Evolutionary conservation across 352 stramenopile genomes (phyloP).

Genomic region (Pythium dissimile): DNA sequence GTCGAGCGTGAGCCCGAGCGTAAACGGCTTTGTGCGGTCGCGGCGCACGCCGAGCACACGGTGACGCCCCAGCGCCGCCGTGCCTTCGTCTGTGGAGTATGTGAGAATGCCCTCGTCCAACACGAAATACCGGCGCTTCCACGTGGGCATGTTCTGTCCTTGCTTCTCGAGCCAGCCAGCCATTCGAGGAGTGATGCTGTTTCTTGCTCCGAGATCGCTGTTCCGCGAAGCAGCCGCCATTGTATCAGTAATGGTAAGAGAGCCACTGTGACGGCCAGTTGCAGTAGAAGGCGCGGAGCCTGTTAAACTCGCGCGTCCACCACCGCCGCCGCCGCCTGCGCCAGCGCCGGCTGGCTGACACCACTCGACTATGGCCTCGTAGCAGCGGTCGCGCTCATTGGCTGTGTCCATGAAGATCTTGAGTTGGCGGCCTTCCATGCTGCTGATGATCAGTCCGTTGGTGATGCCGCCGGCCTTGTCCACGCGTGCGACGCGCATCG

Average conservation of each 20-base stretch:
- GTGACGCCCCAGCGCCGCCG: constrained; percentile 41
- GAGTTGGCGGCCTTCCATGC: constrained; percentile 62
- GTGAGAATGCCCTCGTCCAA: constrained; percentile 54
- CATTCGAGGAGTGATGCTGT: too few relatives aligned
- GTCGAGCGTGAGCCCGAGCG: constrained; percentile 59
- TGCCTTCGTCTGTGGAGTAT: constrained; percentile 56
- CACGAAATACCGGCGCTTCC: constrained; percentile 78
- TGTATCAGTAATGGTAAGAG: too few relatives aligned
- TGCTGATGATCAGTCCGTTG: constrained; percentile 65
- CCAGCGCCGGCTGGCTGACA: constrained; percentile 1
- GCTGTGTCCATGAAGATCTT: constrained; percentile 82
- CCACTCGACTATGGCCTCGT: constrained; percentile 48
- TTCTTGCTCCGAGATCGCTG: neutral
- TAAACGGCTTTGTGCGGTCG: constrained; percentile 57
- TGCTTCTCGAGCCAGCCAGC: constrained; percentile 71
- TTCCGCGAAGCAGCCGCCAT: too few relatives aligned
- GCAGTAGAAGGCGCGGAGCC: too few relatives aligned
- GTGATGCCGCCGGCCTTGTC: constrained; percentile 65
- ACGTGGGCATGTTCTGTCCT: constrained; percentile 57
- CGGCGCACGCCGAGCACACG: constrained; percentile 52
- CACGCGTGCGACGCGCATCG: constrained; percentile 63
- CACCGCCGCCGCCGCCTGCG: too few relatives aligned
- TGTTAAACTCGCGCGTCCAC: neutral
- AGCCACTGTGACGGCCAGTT: too few relatives aligned
- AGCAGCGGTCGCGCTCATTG: constrained; percentile 67